Base-by-base conservation (phyloP, 1,284 basidiomycete genomes). In the Fereydounia khargensis region DNA sequence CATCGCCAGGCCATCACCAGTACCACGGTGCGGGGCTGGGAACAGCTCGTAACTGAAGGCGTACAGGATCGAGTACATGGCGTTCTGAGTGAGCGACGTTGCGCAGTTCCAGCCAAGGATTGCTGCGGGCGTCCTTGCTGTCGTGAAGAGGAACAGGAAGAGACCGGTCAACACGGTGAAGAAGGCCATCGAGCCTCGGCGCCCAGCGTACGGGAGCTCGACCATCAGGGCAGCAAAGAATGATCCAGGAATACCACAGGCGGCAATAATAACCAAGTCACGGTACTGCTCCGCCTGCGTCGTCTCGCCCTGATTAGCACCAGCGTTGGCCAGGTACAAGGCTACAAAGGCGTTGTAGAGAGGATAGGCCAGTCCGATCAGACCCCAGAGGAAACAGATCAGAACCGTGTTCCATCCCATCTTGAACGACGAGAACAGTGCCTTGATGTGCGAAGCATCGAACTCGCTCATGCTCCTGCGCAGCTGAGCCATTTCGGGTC, bases 1-100 rank as follows among this genome's bases (percentile, higher is more conserved):
- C 10, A 84, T 81, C 50, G 81, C 82, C 45, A 87, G 71, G 0
- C 83, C 84, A 56, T 85, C 86, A 0, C 86, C 86, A 5, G 86
- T 87, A 3, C 86, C 86, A 24, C 86, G 78, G 67, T 84, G 80
- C 53, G 83, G 84, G 8, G 85, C 82, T 0, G 86, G 85, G 70
- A 87, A 86, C 8, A 86, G 79, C 70, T 87, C 85, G 16, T 84
- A 84, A 21, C 62, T 69, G 40, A 70, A 59, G 9, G 83, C 84
- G 54, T 86, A 87, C 10, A 87, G 73, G 4, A 86, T 83, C 10
- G 84, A 85, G 61, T 86, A 87, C 85, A 87, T 86, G 23, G 85
- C 81, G 48, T 78, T 80, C 77, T 82, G 78, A 9, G 80, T 81
- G 66, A 85, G 71, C 17, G 78, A 80, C 17, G 79, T 80, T 0